Percentiles rank a stretch among this genome's conserved stretches.
These are phyloP conservation scores for Sclerotinia borealis DNA, from an alignment of 2,329 filamentous ascomycete genomes.

Conservation along the genomic window DNA sequence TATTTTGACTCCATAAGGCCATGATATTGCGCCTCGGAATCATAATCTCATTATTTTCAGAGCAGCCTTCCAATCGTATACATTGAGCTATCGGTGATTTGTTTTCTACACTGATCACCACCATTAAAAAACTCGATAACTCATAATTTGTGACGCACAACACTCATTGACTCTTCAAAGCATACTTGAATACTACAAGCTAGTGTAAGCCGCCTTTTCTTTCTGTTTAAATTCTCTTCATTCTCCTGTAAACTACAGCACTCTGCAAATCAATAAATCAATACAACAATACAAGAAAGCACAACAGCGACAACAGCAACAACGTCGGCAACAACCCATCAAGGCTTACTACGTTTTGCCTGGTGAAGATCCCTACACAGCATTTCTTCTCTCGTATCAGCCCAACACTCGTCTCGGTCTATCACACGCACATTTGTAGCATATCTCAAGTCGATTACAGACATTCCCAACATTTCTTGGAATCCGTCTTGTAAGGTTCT, in stretches of 20 bases:
- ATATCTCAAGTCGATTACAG: background rate
- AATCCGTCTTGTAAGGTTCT: too few relatives aligned
- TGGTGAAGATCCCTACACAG: background rate
- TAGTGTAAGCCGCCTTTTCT: background rate
- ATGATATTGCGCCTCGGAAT: background rate
- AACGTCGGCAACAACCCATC: background rate
- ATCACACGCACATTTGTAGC: background rate
- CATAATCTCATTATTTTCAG: background rate
- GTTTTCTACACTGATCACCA: background rate
- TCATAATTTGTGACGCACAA: background rate
- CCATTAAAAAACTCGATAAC: background rate
- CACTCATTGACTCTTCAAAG: background rate
- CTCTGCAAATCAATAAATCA: background rate
- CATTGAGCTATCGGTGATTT: background rate
- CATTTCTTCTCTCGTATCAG: too few relatives aligned
- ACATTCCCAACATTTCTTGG: background rate
- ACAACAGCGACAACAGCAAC: background rate
- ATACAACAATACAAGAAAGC: too few relatives aligned
- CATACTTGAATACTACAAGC: background rate
- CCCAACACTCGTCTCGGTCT: background rate
- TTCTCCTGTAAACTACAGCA: background rate
- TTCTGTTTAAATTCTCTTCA: background rate
- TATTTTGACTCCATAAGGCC: too few relatives aligned
- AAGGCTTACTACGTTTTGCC: background rate
- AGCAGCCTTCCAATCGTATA: background rate